Conservation (phyloP, 2,329 filamentous ascomycete species). For the Chrysosporium queenslandicum region DNA sequence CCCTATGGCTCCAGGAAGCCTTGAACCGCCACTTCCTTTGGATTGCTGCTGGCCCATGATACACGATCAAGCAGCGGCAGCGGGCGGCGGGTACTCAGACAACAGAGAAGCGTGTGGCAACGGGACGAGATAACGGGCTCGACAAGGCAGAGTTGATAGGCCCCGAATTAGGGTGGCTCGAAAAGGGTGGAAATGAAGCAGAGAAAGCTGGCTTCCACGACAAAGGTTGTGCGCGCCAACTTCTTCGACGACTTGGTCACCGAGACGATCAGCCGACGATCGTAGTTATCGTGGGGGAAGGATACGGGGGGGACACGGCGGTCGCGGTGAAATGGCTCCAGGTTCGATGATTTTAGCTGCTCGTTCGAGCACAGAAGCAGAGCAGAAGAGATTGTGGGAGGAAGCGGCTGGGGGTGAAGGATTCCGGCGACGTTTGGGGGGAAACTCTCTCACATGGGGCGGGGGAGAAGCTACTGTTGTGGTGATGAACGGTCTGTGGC, state of each 20-base stretch:
- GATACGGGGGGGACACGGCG: constrained; percentile 7
- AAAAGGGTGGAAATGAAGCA: constrained; percentile 19
- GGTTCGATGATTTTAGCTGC: constrained; percentile 15
- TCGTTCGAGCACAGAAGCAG: neutral
- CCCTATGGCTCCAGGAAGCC: constrained; percentile 20
- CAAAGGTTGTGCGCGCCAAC: constrained; percentile 15
- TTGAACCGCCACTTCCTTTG: constrained; percentile 32
- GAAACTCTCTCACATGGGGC: constrained; percentile 5
- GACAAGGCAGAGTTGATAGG: neutral
- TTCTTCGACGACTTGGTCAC: constrained; percentile 13
- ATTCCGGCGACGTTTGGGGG: neutral
- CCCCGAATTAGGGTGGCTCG: constrained; percentile 16
- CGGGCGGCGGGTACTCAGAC: neutral
- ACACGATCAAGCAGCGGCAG: constrained; percentile 12
- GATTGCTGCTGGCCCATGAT: constrained; percentile 45
- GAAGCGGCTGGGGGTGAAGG: neutral
- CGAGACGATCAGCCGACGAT: constrained; percentile 13
- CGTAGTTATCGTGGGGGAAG: constrained; percentile 15
- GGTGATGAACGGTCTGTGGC: neutral
- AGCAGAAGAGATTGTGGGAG: neutral
- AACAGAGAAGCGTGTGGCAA: neutral
- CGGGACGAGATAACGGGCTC: neutral
- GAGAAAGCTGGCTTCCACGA: constrained; percentile 18
- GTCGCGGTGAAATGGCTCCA: constrained; percentile 15
- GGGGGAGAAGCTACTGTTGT: neutral